Conservation (phyloP, 495 filamentous ascomycete genomes). For the Daldinia loculata region DNA sequence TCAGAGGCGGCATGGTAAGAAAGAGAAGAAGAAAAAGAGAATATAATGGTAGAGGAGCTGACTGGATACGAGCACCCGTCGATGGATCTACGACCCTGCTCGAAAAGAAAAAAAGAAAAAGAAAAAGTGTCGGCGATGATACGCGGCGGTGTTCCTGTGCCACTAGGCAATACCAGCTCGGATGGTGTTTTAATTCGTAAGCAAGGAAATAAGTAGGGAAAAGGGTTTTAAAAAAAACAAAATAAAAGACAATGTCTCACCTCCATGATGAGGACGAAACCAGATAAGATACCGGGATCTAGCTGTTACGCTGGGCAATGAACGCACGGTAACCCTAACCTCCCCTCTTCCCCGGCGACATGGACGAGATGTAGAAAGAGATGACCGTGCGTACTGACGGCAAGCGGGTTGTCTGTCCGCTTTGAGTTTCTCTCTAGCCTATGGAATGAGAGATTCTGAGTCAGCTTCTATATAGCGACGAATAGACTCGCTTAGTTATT, state of each 20-base stretch:
- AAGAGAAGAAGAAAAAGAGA: background rate
- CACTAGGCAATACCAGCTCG: conserved; percentile 37
- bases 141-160: conserved; percentile 35
- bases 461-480: conserved; percentile 44
- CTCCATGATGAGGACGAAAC: conserved; percentile 34
- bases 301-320: conserved; percentile 30
- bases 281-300: conserved; percentile 26
- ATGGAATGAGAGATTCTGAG: conserved; percentile 42
- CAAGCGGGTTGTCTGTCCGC: conserved; percentile 33
- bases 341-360: conserved; percentile 33
- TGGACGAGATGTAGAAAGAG: conserved; percentile 27
- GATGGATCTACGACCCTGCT: conserved; percentile 24
- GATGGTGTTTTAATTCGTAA: conserved; percentile 34
- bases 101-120: background rate
- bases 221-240: background rate
- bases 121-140: conserved; percentile 35
- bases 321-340: conserved; percentile 26
- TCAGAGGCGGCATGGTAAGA: conserved; percentile 27
- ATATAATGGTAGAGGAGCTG: conserved; percentile 4
- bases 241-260: conserved; percentile 41
- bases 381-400: conserved; percentile 16
- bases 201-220: conserved; percentile 25
- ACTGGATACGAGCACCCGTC: conserved; percentile 17
- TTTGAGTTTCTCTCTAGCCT: conserved; percentile 34
- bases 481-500: conserved; percentile 22